Percentiles rank a stretch among this genome's conserved stretches.
phyloP scores from a whole-genome alignment of 129 eudicot genomes.

The Erigeron canadensis region DNA sequence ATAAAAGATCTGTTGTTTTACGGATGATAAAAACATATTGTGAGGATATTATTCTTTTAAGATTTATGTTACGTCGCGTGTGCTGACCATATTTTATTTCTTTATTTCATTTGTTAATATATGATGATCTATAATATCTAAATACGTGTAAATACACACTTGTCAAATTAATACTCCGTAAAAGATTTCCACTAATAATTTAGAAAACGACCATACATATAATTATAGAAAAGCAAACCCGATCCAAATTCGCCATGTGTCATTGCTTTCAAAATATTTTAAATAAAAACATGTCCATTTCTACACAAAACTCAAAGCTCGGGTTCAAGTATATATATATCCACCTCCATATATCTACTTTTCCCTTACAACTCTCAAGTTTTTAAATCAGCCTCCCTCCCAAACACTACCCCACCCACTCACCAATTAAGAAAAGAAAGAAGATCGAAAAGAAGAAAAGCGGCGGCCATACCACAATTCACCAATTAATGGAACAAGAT shows the following conservation, averaged over 20 bases:
- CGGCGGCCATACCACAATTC: not conserved
- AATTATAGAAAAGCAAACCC: not conserved
- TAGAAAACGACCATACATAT: slow-evolving; percentile 22
- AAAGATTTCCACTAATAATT: not conserved
- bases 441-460: not conserved
- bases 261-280: not conserved
- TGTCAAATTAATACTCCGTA: not conserved
- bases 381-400: slow-evolving; percentile 4
- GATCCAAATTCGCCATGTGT: slow-evolving; percentile 14
- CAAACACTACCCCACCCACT: no score
- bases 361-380: slow-evolving; percentile 9
- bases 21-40: no score
- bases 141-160: not conserved
- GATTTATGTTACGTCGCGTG: no score
- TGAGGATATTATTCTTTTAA: no score
- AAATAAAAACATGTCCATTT: no score
- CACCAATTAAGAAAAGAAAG: not conserved
- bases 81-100: no score
- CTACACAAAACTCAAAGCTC: not conserved
- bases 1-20: no score
- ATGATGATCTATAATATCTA: no score
- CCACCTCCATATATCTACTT: slow-evolving; percentile 19
- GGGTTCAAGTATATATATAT: not conserved
- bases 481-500: slow-evolving; percentile 51
- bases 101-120: no score